Base-by-base conservation (phyloP, 2,329 filamentous ascomycete species). In the Colletotrichum sp. region DNA sequence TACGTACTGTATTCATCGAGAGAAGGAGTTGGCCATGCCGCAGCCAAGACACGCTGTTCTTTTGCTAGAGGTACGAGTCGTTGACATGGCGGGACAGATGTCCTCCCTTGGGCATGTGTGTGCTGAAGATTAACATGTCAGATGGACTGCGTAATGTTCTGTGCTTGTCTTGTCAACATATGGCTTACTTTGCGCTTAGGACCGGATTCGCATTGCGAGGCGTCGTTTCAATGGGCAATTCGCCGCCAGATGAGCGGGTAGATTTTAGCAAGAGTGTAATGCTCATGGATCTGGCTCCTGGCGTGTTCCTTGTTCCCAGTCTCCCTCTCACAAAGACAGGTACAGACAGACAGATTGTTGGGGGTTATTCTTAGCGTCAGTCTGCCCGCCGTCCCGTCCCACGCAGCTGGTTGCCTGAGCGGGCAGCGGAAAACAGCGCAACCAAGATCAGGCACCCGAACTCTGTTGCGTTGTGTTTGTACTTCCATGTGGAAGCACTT, bases 121-220 rank as follows among this genome's bases (percentile, higher is more conserved):
- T 10, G 15, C 32, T 39, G 26, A 59, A 44, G 36, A 26, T 26
- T 39, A 39, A 16, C 39, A 13, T 30, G 55, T 28, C 26, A 34
- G 34, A 60, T 34, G 32, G 26, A 60, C 30, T 62, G 65, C 36
- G 28, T 64, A 28, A 30, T 71, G 30, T 44, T 18, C 26, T 34
- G 39, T 28, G 52, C 26, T 44, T 21, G 10, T 62, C 16, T 16
- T 52, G 30, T 63, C 8, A 59, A 36, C 30, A 26, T 62, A 13
- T 64, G 66, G 57, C n/a, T 57, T 69, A 57, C 24, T 71, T 71
- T 44, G 67, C 71, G 71, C 71, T 74, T 75, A 67, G 39, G 66
- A 62, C 28, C 55, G 52, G 13, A 21, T 39, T 52, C 18, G 72
- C 36, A 34, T 62, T 72, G 62, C 13, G 55, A 52, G n/a, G 69